Conservation (phyloP, 2,329 filamentous ascomycete genomes). For the Fusarium sambucinum region DNA sequence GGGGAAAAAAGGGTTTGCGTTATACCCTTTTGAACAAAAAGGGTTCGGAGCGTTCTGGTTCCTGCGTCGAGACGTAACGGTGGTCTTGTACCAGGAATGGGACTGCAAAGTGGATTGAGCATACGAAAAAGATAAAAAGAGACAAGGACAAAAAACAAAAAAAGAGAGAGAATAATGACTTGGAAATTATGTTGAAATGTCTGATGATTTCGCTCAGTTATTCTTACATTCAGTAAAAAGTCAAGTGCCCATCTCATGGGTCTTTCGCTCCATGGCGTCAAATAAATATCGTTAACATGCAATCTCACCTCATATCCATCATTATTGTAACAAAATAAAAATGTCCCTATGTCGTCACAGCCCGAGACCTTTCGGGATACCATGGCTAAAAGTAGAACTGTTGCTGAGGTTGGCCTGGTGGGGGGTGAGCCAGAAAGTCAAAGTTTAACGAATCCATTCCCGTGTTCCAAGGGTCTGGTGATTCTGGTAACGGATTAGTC, state of each 20-base stretch:
- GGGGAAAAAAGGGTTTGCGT: neutral
- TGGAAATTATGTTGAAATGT: conserved; percentile 35
- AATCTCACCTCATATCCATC: conserved; percentile 13
- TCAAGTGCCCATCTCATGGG: conserved; percentile 13
- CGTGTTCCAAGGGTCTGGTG: conserved; percentile 69
- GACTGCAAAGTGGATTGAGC: neutral
- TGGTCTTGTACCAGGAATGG: neutral
- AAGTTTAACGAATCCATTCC: conserved; percentile 69
- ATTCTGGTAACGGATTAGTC: conserved; percentile 58
- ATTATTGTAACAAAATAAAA: conserved; percentile 1
- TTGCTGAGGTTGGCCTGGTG: conserved; percentile 68
- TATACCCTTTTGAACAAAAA: neutral
- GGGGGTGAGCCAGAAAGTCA: conserved; percentile 70
- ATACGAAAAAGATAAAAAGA: conserved; percentile 4
- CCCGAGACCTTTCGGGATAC: neutral
- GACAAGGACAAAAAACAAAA: neutral
- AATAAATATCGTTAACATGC: conserved; percentile 16
- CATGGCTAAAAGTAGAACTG: conserved; percentile 66
- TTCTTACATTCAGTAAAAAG: conserved; percentile 19
- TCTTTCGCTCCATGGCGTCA: conserved; percentile 19
- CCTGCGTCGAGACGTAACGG: conserved; percentile 6
- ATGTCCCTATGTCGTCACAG: neutral
- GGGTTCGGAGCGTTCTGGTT: neutral
- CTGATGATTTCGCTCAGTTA: conserved; percentile 16
- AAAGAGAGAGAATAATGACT: conserved; percentile 29